phyloP scores from a whole-genome alignment of 352 stramenopile species.

The Chrysophaeum taylorii region DNA sequence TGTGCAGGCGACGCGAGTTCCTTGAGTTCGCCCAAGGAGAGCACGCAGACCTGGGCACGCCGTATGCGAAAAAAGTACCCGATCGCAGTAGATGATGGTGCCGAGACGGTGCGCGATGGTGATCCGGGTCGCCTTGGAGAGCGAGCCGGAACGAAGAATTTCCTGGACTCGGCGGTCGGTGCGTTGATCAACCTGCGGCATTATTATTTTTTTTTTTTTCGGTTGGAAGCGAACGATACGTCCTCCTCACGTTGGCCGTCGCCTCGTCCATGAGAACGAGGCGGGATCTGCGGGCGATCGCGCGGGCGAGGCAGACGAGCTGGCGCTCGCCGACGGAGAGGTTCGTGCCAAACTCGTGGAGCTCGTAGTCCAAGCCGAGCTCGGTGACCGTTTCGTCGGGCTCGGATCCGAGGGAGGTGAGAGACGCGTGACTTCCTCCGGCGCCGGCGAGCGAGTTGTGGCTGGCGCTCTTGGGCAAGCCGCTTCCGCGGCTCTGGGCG shows the following conservation, averaged over 20 bases:
- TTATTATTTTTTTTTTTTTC: constrained; percentile 49
- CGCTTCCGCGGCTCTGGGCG: not conserved
- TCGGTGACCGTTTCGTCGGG: not conserved
- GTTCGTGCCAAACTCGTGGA: constrained; percentile 69
- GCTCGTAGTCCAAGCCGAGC: constrained; percentile 56
- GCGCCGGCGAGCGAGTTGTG: too few relatives aligned
- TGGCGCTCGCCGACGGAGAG: constrained; percentile 56
- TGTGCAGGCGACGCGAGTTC: constrained; percentile 31
- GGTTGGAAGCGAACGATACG: constrained; percentile 36
- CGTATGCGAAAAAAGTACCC: too few relatives aligned
- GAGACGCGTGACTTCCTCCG: too few relatives aligned
- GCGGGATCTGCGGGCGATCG: constrained; percentile 50
- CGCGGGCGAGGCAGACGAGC: constrained; percentile 59
- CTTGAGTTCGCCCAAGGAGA: constrained; percentile 58
- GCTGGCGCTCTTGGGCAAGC: not conserved
- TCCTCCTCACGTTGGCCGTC: constrained; percentile 75
- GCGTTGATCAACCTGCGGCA: constrained; percentile 53
- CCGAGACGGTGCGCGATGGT: constrained; percentile 76
- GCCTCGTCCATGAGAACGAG: constrained; percentile 82
- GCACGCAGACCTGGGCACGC: constrained; percentile 71
- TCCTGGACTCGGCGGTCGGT: constrained; percentile 34
- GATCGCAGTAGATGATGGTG: constrained; percentile 68
- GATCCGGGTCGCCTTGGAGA: constrained; percentile 65
- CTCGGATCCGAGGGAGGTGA: not conserved
- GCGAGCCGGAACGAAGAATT: constrained; percentile 23